Evolutionary conservation across 371 early-diverging fungal species (phyloP).

Genomic region (Mucor racemosus): DNA sequence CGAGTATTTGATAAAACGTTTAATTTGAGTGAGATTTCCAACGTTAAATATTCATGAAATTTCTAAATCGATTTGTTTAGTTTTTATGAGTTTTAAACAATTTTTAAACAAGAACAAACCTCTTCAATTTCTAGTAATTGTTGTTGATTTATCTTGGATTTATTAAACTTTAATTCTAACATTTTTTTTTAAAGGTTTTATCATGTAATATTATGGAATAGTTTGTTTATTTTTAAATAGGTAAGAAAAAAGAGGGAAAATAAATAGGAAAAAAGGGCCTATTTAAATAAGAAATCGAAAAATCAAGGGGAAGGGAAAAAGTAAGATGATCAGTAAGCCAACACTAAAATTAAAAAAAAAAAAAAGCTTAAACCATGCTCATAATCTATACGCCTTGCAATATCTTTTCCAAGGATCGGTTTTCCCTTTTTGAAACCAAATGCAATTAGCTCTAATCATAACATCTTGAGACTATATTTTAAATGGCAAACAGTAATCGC

Average conservation of each 20-base stretch:
- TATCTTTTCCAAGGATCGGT: neutral
- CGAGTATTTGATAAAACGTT: slow-evolving; percentile 63
- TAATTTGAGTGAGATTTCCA: slow-evolving; percentile 49
- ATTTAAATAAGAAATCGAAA: slow-evolving; percentile 2
- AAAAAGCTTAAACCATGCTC: neutral
- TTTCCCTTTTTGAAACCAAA: neutral
- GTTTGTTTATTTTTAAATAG: neutral
- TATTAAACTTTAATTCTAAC: neutral
- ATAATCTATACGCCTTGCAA: neutral
- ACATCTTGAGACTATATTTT: neutral
- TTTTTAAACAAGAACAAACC: neutral
- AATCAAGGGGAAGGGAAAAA: neutral
- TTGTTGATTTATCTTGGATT: neutral
- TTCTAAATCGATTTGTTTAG: neutral
- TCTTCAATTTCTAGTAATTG: slow-evolving; percentile 2
- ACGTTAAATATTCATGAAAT: slow-evolving; percentile 3
- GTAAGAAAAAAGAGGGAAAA: neutral
- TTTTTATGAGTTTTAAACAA: neutral
- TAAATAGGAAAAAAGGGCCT: neutral
- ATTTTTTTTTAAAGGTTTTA: neutral
- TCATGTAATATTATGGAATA: neutral
- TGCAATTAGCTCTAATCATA: neutral
- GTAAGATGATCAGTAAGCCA: neutral
- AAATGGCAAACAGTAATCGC: neutral
- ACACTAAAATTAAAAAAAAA: neutral